phyloP scores from a whole-genome alignment of 192 early-diverging fungal species.

The Chytriomyces sp. region DNA sequence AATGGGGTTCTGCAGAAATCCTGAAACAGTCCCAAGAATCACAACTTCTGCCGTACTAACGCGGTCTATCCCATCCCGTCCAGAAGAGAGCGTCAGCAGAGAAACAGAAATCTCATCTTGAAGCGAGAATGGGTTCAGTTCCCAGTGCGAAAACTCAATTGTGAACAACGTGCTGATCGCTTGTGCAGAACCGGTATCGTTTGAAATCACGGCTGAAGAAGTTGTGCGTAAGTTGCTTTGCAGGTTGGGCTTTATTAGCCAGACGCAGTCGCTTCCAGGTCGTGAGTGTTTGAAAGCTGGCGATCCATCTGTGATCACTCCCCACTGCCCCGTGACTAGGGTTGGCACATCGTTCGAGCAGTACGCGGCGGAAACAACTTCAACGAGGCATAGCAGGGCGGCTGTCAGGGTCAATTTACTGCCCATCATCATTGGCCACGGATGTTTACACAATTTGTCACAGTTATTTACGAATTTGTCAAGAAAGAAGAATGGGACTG shows the following conservation, averaged over 20 bases:
- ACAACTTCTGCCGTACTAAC: no score
- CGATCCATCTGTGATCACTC: constrained; percentile 14
- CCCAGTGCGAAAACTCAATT: constrained; percentile 24
- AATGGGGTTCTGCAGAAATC: constrained; percentile 10
- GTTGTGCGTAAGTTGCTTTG: no score
- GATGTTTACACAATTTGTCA: no score
- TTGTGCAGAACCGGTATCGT: neutral
- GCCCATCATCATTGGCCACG: no score
- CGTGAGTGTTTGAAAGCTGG: constrained; percentile 23
- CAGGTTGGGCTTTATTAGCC: constrained; percentile 2
- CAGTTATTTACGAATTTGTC: neutral
- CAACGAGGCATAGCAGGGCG: neutral
- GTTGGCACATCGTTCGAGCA: constrained; percentile 9
- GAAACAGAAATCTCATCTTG: constrained; percentile 1
- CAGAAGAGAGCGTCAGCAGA: neutral
- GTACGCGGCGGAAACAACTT: neutral
- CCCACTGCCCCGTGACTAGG: neutral
- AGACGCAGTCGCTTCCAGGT: constrained; percentile 24
- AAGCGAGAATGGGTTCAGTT: constrained; percentile 9
- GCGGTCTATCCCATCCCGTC: no score
- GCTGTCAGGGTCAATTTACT: neutral
- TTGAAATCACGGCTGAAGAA: neutral
- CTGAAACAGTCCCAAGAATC: constrained; percentile 4
- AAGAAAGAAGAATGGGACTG: neutral
- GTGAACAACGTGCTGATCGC: neutral